A percentile compares a stretch with the other conserved stretches of the same genome.
phyloP scores from a whole-genome alignment of 306 rosid genomes.

The Sphenostylis stenocarpa region DNA sequence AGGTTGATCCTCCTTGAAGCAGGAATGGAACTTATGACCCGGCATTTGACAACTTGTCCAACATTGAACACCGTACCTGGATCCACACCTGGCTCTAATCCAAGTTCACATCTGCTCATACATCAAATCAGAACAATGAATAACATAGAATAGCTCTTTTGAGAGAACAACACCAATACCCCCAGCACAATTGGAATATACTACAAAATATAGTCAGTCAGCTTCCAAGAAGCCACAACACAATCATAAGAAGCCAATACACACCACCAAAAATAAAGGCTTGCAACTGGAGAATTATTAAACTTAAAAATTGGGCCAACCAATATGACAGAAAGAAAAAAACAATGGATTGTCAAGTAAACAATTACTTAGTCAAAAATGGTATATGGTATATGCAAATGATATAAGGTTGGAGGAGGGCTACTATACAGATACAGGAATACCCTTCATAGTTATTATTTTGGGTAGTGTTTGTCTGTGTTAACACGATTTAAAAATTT shows the following conservation, averaged over 20 bases:
- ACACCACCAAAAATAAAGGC: neutral
- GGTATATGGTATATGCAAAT: neutral
- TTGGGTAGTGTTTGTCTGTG: neutral
- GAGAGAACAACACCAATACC: neutral
- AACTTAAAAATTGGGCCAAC: neutral
- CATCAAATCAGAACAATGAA: slow-evolving; percentile 35
- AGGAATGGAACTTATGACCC: slow-evolving; percentile 61
- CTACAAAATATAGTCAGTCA: neutral
- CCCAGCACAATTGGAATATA: slow-evolving; percentile 11
- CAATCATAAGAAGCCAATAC: neutral
- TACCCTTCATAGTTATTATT: neutral
- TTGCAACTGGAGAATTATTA: neutral
- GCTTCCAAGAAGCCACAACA: slow-evolving; percentile 17
- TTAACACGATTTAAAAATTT: neutral
- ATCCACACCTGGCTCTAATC: slow-evolving; percentile 77
- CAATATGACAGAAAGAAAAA: neutral
- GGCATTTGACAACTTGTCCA: slow-evolving; percentile 93
- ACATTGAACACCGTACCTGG: slow-evolving; percentile 72
- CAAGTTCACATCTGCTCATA: slow-evolving; percentile 83
- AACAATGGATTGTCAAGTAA: neutral
- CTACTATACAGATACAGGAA: neutral
- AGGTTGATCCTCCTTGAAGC: slow-evolving; percentile 82
- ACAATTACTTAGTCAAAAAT: too few species aligned
- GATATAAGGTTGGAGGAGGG: neutral
- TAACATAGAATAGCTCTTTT: slow-evolving; percentile 1